Conservation (phyloP, 768 basidiomycete species). For the Mycena vitilis region DNA sequence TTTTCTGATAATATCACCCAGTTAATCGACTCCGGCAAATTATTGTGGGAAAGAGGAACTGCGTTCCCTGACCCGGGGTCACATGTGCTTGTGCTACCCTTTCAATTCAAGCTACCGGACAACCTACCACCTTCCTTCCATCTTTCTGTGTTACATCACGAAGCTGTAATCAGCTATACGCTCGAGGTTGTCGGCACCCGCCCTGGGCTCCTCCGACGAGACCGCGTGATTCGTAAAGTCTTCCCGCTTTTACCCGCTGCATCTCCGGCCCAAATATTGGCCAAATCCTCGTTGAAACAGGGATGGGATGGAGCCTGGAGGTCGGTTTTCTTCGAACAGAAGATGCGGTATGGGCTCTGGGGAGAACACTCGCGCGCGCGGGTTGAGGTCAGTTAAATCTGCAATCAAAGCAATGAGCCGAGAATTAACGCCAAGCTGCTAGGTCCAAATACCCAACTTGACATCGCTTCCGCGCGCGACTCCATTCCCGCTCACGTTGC, state of each 20-base stretch:
- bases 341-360: conserved; percentile 28
- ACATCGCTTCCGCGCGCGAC: conserved; percentile 29
- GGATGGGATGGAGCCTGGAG: conserved; percentile 28
- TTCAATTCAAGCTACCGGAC: conserved; percentile 25
- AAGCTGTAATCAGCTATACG: conserved; percentile 26
- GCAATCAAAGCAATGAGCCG: background rate
- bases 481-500: conserved; percentile 18
- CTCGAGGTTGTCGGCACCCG: conserved; percentile 30
- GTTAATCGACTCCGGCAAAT: conserved; percentile 20
- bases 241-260: conserved; percentile 31
- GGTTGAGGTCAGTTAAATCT: conserved; percentile 11
- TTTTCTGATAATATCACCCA: background rate
- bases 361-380: conserved; percentile 23
- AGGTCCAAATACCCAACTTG: conserved; percentile 29
- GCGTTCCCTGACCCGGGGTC: conserved; percentile 26
- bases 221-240: conserved; percentile 12
- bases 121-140: conserved; percentile 31
- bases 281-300: conserved; percentile 15
- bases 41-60: conserved; percentile 24
- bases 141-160: conserved; percentile 10
- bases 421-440: background rate
- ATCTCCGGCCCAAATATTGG: conserved; percentile 25
- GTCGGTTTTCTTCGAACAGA: conserved; percentile 14
- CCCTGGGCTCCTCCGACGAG: conserved; percentile 25
- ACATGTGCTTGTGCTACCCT: conserved; percentile 19